Base-by-base conservation (phyloP, 2,329 filamentous ascomycete genomes). In the Uncinocarpus reesii region DNA sequence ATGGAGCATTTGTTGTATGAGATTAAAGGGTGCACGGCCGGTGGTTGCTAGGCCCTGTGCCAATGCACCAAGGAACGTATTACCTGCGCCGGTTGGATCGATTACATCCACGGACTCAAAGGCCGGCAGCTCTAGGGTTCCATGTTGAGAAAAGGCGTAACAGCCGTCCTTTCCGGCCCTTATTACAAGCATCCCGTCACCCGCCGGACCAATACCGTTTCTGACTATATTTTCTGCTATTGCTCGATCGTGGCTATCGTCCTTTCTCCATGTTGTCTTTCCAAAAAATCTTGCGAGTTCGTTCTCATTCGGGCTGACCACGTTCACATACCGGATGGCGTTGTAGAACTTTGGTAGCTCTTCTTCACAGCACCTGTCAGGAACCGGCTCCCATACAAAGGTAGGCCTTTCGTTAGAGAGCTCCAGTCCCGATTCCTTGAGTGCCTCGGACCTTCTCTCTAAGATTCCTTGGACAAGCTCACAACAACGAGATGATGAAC, bases 361-460 rank as follows among this genome's bases (percentile, higher is more conserved):
- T 28, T 80, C 78, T 0, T 86, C 81, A 0, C 77, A 82, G 64
- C 89, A 95, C 1, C 86, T 75, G 65, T 95, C 87, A 1, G 92
- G 92, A 1, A 95, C 85, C 0, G 92, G 92, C 63, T 98, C 92
- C 90, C 90, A 98, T 45, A 96, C 79, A 62, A 95, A 86, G 5
- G 88, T 66, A 1, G 89, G 85, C 41, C 77, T 76, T 1, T 70
- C 58, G 55, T 71, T 72, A 3, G 56, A 52, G 0, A 65, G 53
- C 11, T 65, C 36, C 48, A 61, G 48, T 35, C 60, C 58, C 32
- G 56, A 57, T 28, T 56, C 51, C 34, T 53, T 52, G 13, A 52
- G 58, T 28, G 70, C 53, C 36, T 62, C 58, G 28, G 65, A 57
- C 42, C 80, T 74, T 38, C 71, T 62, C 3, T 72, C 68, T 4